These are phyloP conservation scores for Ceratobasidium sp. DNA, from an alignment of 1,284 basidiomycete genomes.

Conservation along the genomic window DNA sequence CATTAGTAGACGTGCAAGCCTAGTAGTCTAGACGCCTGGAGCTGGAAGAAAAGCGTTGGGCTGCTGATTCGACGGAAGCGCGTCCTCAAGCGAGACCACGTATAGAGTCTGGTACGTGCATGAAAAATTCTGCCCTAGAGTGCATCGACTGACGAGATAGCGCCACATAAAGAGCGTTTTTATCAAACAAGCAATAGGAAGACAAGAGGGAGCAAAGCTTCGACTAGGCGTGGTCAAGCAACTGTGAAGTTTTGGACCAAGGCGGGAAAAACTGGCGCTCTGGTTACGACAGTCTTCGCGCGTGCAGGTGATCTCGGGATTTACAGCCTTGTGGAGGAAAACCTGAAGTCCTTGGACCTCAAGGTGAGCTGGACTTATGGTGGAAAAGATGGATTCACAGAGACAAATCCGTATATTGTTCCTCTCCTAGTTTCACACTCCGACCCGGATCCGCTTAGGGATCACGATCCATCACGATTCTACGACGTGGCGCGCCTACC, in stretches of 20 bases:
- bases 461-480: conserved; percentile 40
- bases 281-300: conserved; percentile 16
- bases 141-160: conserved; percentile 16
- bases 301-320: conserved; percentile 41
- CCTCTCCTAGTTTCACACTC: conserved; percentile 37
- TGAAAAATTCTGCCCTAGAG: conserved; percentile 13
- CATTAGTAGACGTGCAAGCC: not conserved
- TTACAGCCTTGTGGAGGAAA: conserved; percentile 16
- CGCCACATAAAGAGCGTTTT: conserved; percentile 11
- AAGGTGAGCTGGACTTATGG: conserved; percentile 38
- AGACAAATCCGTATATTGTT: conserved; percentile 35
- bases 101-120: conserved; percentile 15
- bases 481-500: conserved; percentile 40
- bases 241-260: conserved; percentile 9
- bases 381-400: conserved; percentile 38
- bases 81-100: not conserved
- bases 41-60: conserved; percentile 13
- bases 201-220: conserved; percentile 6
- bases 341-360: conserved; percentile 28
- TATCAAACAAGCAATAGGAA: conserved; percentile 19
- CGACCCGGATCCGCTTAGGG: conserved; percentile 40
- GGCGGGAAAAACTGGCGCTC: conserved; percentile 22
- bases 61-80: conserved; percentile 1
- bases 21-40: conserved; percentile 10
- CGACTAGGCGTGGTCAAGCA: conserved; percentile 5